Base-by-base conservation (phyloP, 2,329 filamentous ascomycete species). In the Lachnellula hyalina region DNA sequence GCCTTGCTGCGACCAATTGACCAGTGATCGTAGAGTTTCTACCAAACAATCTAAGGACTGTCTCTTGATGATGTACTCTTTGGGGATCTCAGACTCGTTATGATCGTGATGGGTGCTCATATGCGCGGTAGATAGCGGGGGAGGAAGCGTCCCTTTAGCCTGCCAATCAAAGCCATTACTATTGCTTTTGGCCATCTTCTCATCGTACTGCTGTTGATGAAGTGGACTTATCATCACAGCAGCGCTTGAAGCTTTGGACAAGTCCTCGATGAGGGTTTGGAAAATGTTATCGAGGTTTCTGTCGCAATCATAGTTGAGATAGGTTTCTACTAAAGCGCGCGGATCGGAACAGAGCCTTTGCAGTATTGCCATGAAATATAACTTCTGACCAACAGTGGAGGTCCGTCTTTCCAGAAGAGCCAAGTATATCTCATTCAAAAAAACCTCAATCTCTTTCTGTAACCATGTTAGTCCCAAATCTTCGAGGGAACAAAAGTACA, bases 281-380 rank as follows among this genome's bases (percentile, higher is more conserved):
- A 96, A 99, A 72, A 97, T 94, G 71, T 99, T 99, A 73, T 97
- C 93, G 56, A 97, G 83, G 41, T 90, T 91, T 57, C 93, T 82
- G 67, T 97, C 95, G 73, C 94, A 99, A 70, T 99, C 94, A 68
- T 99, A 99, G 72, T 99, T 99, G 59, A 99, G 81, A 71, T 99
- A 99, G 14, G 92, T 87, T 72, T 99, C 94, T 15, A 99, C 94
- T 48, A 99, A 72, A 0, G 90, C 92, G 61, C 90, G 82, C 1
- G 93, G 90, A 68, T 99, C 94, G 15, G 83, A 85, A 56, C 88
- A 92, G 47, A 99, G 78, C 55, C 93, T 82, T 64, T 90, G 88
- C 51, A 99, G 79, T 25, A 99, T 84, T 57, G 84, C 85, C 71
- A 99, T 83, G 62, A 97, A 94, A 68, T 93, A 91, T 52, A 94